A percentile compares a stretch with the other conserved stretches of the same genome.
These are phyloP conservation scores for Neofusicoccum ribis DNA, from an alignment of 2,329 filamentous ascomycete species.

Conservation along the genomic window DNA sequence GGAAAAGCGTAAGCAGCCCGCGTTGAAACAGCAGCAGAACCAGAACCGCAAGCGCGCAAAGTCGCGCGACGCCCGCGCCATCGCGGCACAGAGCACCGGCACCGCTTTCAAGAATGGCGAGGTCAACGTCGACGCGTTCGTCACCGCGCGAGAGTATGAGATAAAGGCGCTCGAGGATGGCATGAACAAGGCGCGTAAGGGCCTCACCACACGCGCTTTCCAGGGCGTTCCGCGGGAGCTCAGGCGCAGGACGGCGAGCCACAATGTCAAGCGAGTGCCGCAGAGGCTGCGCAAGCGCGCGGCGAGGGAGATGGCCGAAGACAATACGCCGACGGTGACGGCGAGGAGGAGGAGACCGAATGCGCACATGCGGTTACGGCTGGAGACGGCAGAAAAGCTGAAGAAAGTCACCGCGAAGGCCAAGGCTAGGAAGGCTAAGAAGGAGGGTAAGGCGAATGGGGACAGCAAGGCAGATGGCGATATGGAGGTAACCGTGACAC, in stretches of 20 bases:
- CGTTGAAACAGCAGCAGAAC: background rate
- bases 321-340: slow-evolving; percentile 84
- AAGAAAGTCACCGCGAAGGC: slow-evolving; percentile 57
- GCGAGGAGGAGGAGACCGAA: slow-evolving; percentile 61
- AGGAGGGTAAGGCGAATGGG: slow-evolving; percentile 25
- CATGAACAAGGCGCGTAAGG: slow-evolving; percentile 71
- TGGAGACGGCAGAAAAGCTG: slow-evolving; percentile 74
- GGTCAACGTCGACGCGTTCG: slow-evolving; percentile 80
- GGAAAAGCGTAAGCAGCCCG: slow-evolving; percentile 17
- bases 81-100: slow-evolving; percentile 31
- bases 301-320: slow-evolving; percentile 74
- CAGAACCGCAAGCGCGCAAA: slow-evolving; percentile 18
- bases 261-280: slow-evolving; percentile 90
- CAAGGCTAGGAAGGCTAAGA: slow-evolving; percentile 46
- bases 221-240: slow-evolving; percentile 85
- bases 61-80: slow-evolving; percentile 26
- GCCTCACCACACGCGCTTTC: slow-evolving; percentile 71
- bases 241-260: slow-evolving; percentile 85
- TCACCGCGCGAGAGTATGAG: slow-evolving; percentile 84
- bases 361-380: slow-evolving; percentile 59
- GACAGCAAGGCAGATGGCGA: slow-evolving; percentile 28
- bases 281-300: slow-evolving; percentile 71
- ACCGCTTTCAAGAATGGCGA: slow-evolving; percentile 69
- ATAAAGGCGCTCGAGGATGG: slow-evolving; percentile 81
- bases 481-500: slow-evolving; percentile 31